Evolutionary conservation across 495 filamentous ascomycete species (phyloP).

Genomic region (Jackrogersella minutella): DNA sequence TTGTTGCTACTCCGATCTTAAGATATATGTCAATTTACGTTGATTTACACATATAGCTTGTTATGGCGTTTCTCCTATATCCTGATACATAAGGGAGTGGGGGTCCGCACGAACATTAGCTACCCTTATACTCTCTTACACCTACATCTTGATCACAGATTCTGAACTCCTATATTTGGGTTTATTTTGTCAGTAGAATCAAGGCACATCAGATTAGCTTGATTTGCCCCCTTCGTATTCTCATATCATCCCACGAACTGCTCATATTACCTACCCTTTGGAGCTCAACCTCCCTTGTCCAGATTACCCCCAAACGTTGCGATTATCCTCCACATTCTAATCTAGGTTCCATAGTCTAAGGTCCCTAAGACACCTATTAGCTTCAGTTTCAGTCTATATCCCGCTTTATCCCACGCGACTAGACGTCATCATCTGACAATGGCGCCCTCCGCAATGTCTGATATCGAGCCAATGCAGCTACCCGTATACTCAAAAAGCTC

Average conservation of each 20-base stretch:
- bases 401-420: conserved; percentile 41
- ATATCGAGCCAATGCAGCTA: conserved; percentile 55
- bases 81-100: conserved; percentile 37
- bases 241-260: conserved; percentile 26
- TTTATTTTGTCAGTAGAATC: conserved; percentile 26
- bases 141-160: conserved; percentile 16
- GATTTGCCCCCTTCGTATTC: conserved; percentile 9
- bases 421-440: conserved; percentile 42
- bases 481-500: conserved; percentile 52
- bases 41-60: conserved; percentile 18
- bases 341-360: conserved; percentile 11
- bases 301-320: conserved; percentile 23
- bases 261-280: not conserved
- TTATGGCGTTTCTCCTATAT: conserved; percentile 21
- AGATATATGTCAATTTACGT: conserved; percentile 18
- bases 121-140: conserved; percentile 16
- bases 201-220: conserved; percentile 17
- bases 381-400: conserved; percentile 20
- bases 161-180: conserved; percentile 17
- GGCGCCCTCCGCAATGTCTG: conserved; percentile 56
- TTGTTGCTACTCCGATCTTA: conserved; percentile 26
- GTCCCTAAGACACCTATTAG: conserved; percentile 3
- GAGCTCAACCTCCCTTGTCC: conserved; percentile 21
- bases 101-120: conserved; percentile 18
- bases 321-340: conserved; percentile 24